Evolutionary conservation across 2,329 filamentous ascomycete genomes (phyloP).

Genomic region (Verticillium zaregamsianum): DNA sequence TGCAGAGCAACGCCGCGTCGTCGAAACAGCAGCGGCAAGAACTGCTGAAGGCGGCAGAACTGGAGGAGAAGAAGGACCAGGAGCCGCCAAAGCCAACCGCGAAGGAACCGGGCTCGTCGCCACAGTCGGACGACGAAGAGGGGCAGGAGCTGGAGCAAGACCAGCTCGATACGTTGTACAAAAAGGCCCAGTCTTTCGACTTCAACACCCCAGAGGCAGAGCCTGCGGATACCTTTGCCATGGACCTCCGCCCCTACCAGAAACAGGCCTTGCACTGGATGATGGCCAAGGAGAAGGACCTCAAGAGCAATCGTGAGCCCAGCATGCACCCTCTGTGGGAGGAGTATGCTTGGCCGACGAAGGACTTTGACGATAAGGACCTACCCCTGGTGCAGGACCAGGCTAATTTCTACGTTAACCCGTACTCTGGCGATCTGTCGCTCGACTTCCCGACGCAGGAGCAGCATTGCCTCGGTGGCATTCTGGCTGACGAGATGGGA

Average conservation of each 20-base stretch:
- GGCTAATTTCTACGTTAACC: conserved; percentile 86
- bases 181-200: conserved; percentile 95
- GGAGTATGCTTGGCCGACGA: conserved; percentile 83
- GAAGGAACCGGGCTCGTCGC: conserved; percentile 39
- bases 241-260: conserved; percentile 87
- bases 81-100: conserved; percentile 35
- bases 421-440: conserved; percentile 91
- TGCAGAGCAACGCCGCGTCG: conserved; percentile 67
- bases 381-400: conserved; percentile 63
- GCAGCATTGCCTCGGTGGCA: conserved; percentile 88
- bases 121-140: conserved; percentile 70
- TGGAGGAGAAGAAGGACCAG: conserved; percentile 71
- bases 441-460: conserved; percentile 90
- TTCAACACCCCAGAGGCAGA: conserved; percentile 86
- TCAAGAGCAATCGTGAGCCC: conserved; percentile 62
- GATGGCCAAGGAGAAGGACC: conserved; percentile 85
- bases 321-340: conserved; percentile 99
- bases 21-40: conserved; percentile 79
- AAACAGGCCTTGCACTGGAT: conserved; percentile 97
- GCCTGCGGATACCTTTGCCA: conserved; percentile 73
- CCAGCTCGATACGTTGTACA: conserved; percentile 89
- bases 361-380: conserved; percentile 80
- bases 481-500: conserved; percentile 96
- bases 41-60: conserved; percentile 80
- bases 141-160: conserved; percentile 91